A percentile compares a stretch with the other conserved stretches of the same genome.
These are phyloP conservation scores for Phytopythium chamaehyphon DNA, from an alignment of 352 stramenopile species.

Conservation along the genomic window DNA sequence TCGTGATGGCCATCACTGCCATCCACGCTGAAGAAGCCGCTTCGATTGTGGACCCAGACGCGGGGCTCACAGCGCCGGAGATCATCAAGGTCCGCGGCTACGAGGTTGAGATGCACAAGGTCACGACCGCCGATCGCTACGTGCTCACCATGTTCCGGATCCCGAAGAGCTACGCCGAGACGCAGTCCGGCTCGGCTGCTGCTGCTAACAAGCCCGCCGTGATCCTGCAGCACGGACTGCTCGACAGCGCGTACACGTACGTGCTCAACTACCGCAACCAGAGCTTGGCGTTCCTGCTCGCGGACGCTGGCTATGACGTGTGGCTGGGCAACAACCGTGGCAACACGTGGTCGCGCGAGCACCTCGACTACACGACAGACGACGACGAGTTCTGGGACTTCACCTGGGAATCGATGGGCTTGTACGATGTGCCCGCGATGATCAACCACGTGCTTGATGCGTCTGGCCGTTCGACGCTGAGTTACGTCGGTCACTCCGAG, in stretches of 20 bases:
- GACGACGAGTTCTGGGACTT: slow-evolving; percentile 54
- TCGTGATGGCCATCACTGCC: not conserved
- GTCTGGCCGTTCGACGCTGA: slow-evolving; percentile 31
- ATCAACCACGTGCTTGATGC: slow-evolving; percentile 37
- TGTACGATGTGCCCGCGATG: slow-evolving; percentile 47
- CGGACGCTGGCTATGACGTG: slow-evolving; percentile 51
- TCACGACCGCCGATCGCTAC: slow-evolving; percentile 43
- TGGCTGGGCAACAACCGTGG: slow-evolving; percentile 64
- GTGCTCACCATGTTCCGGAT: slow-evolving; percentile 54
- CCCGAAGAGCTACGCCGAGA: slow-evolving; percentile 42
- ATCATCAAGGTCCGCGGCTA: slow-evolving; percentile 39
- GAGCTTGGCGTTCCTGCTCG: slow-evolving; percentile 46
- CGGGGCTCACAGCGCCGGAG: slow-evolving; percentile 16
- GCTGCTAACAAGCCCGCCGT: slow-evolving; percentile 39
- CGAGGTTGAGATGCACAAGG: slow-evolving; percentile 40
- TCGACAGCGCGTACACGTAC: slow-evolving; percentile 56
- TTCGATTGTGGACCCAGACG: slow-evolving; percentile 18
- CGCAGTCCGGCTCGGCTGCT: slow-evolving; percentile 13
- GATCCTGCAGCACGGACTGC: slow-evolving; percentile 47
- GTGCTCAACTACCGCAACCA: slow-evolving; percentile 50
- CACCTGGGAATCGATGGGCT: slow-evolving; percentile 49
- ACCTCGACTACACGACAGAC: slow-evolving; percentile 27
- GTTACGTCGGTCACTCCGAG: slow-evolving; percentile 52
- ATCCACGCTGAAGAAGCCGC: not conserved
- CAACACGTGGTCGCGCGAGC: slow-evolving; percentile 46